phyloP scores from a whole-genome alignment of 2,329 filamentous ascomycete species.

The Dendrostoma leiphaemia region DNA sequence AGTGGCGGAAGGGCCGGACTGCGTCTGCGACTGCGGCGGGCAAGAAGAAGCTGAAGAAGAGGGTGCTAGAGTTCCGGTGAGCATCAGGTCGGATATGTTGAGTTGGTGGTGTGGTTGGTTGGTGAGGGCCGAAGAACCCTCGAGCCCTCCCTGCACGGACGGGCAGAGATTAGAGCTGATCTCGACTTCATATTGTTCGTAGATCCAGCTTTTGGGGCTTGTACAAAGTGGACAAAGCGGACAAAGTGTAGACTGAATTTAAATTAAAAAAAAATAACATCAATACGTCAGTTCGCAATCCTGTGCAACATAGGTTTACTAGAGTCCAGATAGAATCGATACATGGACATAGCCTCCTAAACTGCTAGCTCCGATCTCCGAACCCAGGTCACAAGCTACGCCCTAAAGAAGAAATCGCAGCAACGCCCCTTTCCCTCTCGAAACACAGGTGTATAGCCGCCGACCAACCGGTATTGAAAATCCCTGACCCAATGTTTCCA shows the following conservation, averaged over 20 bases:
- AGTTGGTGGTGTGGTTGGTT: too few species aligned
- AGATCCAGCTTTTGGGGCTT: not conserved
- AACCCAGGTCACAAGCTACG: not conserved
- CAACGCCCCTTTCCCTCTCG: not conserved
- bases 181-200: not conserved
- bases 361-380: not conserved
- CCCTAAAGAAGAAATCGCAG: not conserved
- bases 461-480: not conserved
- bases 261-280: too few species aligned
- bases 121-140: too few species aligned
- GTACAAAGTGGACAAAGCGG: not conserved
- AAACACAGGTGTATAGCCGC: not conserved
- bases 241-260: too few species aligned
- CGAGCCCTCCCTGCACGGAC: too few species aligned
- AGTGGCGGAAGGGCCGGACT: conserved; percentile 47
- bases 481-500: not conserved
- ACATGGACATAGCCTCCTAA: not conserved
- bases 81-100: not conserved
- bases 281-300: not conserved
- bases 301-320: too few species aligned
- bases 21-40: conserved; percentile 31
- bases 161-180: not conserved
- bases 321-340: too few species aligned
- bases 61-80: conserved; percentile 2
- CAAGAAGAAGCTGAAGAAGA: conserved; percentile 20